phyloP scores from a whole-genome alignment of 139 green algal species.

The Pseudopediastrum boryanum region DNA sequence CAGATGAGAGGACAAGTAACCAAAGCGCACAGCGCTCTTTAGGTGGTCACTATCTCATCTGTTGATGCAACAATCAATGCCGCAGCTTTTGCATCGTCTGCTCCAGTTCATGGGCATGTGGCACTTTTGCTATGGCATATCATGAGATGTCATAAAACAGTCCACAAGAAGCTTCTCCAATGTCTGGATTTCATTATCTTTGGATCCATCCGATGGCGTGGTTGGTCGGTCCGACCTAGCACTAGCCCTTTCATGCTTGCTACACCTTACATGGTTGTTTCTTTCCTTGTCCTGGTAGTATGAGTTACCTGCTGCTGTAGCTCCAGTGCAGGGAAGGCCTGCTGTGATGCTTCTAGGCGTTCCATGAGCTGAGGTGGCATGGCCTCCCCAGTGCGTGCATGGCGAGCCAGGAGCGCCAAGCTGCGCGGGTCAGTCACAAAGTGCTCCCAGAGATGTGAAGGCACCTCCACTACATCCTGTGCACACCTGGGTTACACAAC shows the following conservation, averaged over 20 bases:
- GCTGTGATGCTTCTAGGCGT: slow-evolving; percentile 3
- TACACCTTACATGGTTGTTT: background rate
- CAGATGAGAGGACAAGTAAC: too few relatives aligned
- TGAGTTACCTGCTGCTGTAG: slow-evolving; percentile 66
- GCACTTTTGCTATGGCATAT: too few relatives aligned
- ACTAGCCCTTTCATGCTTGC: background rate
- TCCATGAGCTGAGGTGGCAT: slow-evolving; percentile 23
- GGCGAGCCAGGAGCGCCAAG: slow-evolving; percentile 45
- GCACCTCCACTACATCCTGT: slow-evolving; percentile 89
- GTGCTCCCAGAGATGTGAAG: slow-evolving; percentile 87
- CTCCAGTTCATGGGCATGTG: too few relatives aligned
- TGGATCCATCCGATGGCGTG: too few relatives aligned
- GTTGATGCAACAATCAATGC: too few relatives aligned
- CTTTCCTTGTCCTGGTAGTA: background rate
- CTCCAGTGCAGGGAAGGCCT: slow-evolving; percentile 64
- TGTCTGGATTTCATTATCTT: too few relatives aligned
- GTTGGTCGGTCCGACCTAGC: too few relatives aligned
- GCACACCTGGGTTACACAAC: slow-evolving; percentile 54
- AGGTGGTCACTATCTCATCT: too few relatives aligned
- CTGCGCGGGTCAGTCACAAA: slow-evolving; percentile 62
- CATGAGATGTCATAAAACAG: too few relatives aligned
- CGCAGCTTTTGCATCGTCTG: too few relatives aligned
- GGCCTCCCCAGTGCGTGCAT: slow-evolving; percentile 3
- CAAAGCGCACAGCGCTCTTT: too few relatives aligned
- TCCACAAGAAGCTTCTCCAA: background rate